Evolutionary conservation across 768 basidiomycete species (phyloP).

Genomic region (Amanita fuliginea): DNA sequence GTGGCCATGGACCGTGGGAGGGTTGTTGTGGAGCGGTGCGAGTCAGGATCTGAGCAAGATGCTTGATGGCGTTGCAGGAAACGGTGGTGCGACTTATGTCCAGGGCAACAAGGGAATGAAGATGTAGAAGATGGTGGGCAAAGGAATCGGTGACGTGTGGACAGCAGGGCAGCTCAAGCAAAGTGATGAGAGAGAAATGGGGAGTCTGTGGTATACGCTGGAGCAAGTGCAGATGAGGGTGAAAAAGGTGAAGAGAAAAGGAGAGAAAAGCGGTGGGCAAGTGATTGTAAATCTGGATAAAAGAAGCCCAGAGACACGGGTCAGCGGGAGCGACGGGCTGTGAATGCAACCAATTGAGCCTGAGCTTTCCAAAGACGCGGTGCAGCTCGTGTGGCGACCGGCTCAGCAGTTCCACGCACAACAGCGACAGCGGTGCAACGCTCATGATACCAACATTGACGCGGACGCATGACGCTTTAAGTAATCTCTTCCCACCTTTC

Average conservation of each 20-base stretch:
- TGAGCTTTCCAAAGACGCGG: constrained; percentile 13
- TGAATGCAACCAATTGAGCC: constrained; percentile 10
- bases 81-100: constrained; percentile 48
- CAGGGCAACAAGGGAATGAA: constrained; percentile 50
- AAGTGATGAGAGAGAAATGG: constrained; percentile 52
- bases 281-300: constrained; percentile 47
- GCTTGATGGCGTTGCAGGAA: constrained; percentile 38
- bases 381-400: constrained; percentile 32
- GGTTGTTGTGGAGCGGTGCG: constrained; percentile 10
- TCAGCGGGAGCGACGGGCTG: constrained; percentile 23
- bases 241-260: constrained; percentile 41
- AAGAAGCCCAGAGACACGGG: constrained; percentile 50
- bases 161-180: constrained; percentile 50
- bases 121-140: constrained; percentile 33
- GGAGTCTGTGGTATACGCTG: constrained; percentile 43
- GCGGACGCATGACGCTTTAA: background rate
- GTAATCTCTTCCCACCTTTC: constrained; percentile 1
- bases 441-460: no score
- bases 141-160: constrained; percentile 46
- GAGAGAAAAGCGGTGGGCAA: constrained; percentile 33
- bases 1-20: constrained; percentile 38
- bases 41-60: constrained; percentile 40
- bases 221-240: constrained; percentile 42
- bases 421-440: constrained; percentile 41
- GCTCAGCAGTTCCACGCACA: constrained; percentile 37